Conservation (phyloP, 352 stramenopile species). For the Thalassiosira allenii region DNA sequence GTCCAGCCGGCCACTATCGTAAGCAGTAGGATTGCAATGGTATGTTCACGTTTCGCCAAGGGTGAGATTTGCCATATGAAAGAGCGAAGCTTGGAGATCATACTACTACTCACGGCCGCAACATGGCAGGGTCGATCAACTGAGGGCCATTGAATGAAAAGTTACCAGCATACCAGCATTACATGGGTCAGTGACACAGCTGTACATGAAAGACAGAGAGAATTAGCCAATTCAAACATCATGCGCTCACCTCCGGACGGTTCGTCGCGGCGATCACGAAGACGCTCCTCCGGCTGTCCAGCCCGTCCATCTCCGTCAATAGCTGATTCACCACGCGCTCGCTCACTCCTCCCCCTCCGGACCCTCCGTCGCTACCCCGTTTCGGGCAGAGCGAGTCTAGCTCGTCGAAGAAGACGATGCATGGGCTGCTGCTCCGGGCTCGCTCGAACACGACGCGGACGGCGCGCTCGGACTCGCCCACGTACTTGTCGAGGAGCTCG, state of each 20-base stretch:
- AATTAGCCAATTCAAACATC: too few relatives aligned
- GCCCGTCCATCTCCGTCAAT: conserved; percentile 99
- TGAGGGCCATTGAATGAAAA: not conserved
- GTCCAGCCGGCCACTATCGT: conserved; percentile 91
- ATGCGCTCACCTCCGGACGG: conserved; percentile 91
- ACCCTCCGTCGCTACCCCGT: conserved; percentile 89
- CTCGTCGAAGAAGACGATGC: conserved; percentile 99
- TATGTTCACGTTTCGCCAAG: too few relatives aligned
- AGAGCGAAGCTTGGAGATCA: not conserved
- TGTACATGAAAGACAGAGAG: too few relatives aligned
- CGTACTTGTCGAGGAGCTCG: conserved; percentile 99
- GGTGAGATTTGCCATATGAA: not conserved
- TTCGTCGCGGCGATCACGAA: conserved; percentile 92
- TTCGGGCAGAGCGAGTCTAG: conserved; percentile 97
- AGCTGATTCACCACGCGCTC: conserved; percentile 96
- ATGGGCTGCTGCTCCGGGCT: conserved; percentile 96
- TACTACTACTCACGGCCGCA: conserved; percentile 91
- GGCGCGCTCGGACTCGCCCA: conserved; percentile 94
- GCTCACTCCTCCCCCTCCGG: conserved; percentile 87
- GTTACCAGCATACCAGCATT: too few relatives aligned
- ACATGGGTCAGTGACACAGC: too few relatives aligned
- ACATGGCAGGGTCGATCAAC: conserved; percentile 99
- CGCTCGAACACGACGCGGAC: conserved; percentile 94
- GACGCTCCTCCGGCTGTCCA: conserved; percentile 95
- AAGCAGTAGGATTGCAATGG: conserved; percentile 11